Base-by-base conservation (phyloP, 2,329 filamentous ascomycete species). In the Arthrobotrys musiformis region DNA sequence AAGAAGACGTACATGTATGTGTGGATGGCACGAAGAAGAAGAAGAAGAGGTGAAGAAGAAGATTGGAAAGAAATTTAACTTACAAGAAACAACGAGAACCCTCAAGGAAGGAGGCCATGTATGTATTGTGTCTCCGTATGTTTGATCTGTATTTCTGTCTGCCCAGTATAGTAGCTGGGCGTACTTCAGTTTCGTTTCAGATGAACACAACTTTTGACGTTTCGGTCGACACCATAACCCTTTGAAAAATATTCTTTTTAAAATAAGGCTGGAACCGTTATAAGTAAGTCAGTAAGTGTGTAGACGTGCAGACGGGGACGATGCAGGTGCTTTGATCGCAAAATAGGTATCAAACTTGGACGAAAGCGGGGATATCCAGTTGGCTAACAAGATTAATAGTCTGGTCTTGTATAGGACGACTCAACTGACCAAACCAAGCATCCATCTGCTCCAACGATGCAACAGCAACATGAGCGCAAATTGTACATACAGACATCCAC, bases 261-360 rank as follows among this genome's bases (percentile, higher is more conserved):
- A 37, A 58, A 40, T 26, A 40, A 30, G 46, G 54, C 37, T 56
- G 67, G 22, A 30, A 33, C 22, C 24, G 37, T 63, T 54, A 62
- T 50, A 37, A 9, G 30, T 33, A n/a, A n/a, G n/a, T n/a, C n/a
- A n/a, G n/a, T 42, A 42, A 42, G 40, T 42, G 7, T 5, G 44
- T 54, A 58, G 22, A 61, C 56, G 67, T 70, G 67, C 40, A 42
- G 67, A 33, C 42, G 67, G 56, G 30, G 40, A 54, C 40, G 28
- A 42, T 63, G 69, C 69, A 73, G 69, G 42, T 60, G 69, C 69
- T 73, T 19, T 73, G 69, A 61, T 63, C 19, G 22, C 69, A 52
- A 60, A 62, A 50, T 54, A 64, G 44, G 28, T 28, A 52, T 63
- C 17, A 42, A 26, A 33, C 11, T 37, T 64, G 33, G 24, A 37